Base-by-base conservation (phyloP, 305 asterid genomes). In the Fraxinus nigra region DNA sequence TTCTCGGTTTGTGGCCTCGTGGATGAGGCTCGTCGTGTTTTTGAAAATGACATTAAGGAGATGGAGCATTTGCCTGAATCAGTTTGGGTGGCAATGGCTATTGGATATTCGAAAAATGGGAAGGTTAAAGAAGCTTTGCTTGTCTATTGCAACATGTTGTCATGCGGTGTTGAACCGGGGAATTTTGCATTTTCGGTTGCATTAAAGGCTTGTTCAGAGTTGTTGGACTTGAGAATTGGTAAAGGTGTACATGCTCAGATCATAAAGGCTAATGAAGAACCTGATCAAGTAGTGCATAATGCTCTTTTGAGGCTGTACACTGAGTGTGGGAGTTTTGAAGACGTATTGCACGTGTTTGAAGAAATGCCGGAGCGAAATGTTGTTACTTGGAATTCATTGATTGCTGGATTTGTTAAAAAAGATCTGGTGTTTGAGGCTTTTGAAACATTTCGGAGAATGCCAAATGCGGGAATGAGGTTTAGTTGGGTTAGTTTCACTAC, bases 201-300 rank as follows among this genome's bases (percentile, higher is more conserved):
- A n/a, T 63, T 88, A 32, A 87, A 88, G 85, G 91, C 91, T 54
- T 88, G 89, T 80, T 85, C 86, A 0, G 78, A 82, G 51, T 5
- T 83, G 65, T 16, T 37, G 7, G 89, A 88, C 70, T 35, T 70
- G 11, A 54, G 86, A 78, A 69, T 83, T 13, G 90, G 91, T 13
- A 88, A 28, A 83, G 81, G 86, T 73, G 84, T 88, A 5, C 91
- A 90, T 82, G 88, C 77, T 4, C 92, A 87, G 86, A 80, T 88
- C 72, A 10, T 88, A 18, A 89, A 89, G 81, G 73, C 73, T 1
- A 54, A 72, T 24, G 83, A 37, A 16, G 87, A 85, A 35, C 80
- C 89, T 78, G 92, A 90, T 85, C 92, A 89, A 78, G 92, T 90
- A 80, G 92, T 87, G 79, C 82, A 85, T 74, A 85, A 87, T 89